A percentile compares a stretch with the other conserved stretches of the same genome.
Conservation (phyloP, 1,284 basidiomycete genomes). For the Tylopilus sp. region DNA sequence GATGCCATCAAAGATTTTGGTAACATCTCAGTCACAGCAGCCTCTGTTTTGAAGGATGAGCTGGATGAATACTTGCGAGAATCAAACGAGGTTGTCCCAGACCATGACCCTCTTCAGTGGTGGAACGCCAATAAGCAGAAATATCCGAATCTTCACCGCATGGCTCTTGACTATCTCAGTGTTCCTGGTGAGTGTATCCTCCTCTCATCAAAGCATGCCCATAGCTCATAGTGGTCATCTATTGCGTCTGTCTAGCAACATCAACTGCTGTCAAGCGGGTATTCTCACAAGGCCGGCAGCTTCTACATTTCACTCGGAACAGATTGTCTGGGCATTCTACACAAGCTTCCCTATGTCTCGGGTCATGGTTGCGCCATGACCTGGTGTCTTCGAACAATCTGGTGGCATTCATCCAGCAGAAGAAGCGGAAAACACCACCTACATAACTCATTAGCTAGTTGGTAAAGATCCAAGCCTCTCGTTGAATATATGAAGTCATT, state of each 20-base stretch:
- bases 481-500: no score
- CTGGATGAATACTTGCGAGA: background rate
- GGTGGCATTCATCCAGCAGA: background rate
- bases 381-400: background rate
- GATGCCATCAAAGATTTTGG: no score
- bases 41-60: background rate
- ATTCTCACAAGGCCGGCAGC: background rate
- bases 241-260: no score
- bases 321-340: background rate
- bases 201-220: no score
- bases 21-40: background rate
- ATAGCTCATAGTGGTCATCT: no score
- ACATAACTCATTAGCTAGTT: no score
- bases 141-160: background rate
- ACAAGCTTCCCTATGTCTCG: background rate
- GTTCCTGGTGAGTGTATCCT: background rate
- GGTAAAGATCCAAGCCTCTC: no score
- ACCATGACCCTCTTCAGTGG: background rate
- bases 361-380: background rate
- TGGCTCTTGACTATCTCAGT: background rate
- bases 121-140: background rate
- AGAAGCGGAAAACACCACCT: background rate
- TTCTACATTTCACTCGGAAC: background rate
- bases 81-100: background rate
- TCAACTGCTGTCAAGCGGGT: background rate